Evolutionary conservation across 768 basidiomycete genomes (phyloP), one percentile per base, ranked within the genome.

Genomic region (Pisolithus marmoratus): DNA sequence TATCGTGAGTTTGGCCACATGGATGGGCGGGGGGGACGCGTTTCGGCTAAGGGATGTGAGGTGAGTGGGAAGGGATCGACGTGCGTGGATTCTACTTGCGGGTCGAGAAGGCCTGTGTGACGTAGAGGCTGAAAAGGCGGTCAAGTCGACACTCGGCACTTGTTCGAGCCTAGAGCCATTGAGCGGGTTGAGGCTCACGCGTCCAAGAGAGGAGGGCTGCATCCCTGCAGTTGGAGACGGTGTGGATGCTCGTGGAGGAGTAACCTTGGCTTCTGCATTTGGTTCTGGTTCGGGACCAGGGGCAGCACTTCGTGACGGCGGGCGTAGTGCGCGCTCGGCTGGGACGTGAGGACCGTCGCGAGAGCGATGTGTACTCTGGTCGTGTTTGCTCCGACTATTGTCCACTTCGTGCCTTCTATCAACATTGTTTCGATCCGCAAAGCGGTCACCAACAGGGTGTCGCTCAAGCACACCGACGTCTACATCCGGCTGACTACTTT

Each of bases 61-160:
- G 8, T 50, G 40, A 0, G 47, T 46, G 1, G 65, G 58, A 8
- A 65, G 54, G 1, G 65, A 65, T 50, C 52, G 53, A 11, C 63
- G 67, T 6, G 51, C 14, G 2, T 23, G 51, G 15, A 34, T 31
- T 15, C 20, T 14, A 14, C 9, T 26, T 11, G 51, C 44, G 1
- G 58, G 51, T 2, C 38, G 8, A 8, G 60, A 57, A 19, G 63
- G 58, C 8, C 6, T 45, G 8, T 55, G 54, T 15, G 49, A 45
- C 27, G 31, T 17, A 36, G 58, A 55, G 5, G 12, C 49, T 0
- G 63, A 58, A 19, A 56, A 37, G 8, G 57, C 37, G 17, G 56
- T 54, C 14, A 66, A 58, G 41, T 69, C 61, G 14, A 69, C 4
- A 44, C 58, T 58, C 4, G 63, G 65, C 1, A 61, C 55, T 5